A percentile compares a stretch with the other conserved stretches of the same genome.
phyloP scores from a whole-genome alignment of 495 filamentous ascomycete species.

The Penicillium silybi region DNA sequence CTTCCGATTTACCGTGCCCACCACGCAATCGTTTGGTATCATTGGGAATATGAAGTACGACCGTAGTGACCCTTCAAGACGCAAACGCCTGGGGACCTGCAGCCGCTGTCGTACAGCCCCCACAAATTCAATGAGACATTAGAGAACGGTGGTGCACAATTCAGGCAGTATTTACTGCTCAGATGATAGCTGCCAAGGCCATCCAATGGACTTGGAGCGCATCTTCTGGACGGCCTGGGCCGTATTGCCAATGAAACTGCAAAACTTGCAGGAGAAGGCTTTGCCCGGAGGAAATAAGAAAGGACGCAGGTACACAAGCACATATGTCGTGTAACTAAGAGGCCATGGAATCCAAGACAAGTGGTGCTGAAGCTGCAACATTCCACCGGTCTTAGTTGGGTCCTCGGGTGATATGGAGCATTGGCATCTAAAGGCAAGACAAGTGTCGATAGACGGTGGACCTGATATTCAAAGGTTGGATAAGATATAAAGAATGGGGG shows the following conservation, averaged over 20 bases:
- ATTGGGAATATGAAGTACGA: not conserved
- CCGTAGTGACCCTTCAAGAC: not conserved
- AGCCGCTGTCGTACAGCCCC: not conserved
- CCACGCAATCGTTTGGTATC: not conserved
- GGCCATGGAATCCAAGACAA: not conserved
- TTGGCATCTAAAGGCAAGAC: not conserved
- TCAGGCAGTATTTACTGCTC: not conserved
- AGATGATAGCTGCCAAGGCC: not conserved
- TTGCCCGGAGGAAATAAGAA: not conserved
- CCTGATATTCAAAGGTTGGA: not conserved
- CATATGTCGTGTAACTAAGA: not conserved
- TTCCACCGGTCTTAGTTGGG: not conserved
- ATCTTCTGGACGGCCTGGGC: not conserved
- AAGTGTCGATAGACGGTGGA: not conserved
- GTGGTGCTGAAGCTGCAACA: not conserved
- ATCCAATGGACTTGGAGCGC: not conserved
- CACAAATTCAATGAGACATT: not conserved
- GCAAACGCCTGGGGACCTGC: not conserved
- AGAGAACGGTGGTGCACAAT: not conserved
- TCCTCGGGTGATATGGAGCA: not conserved
- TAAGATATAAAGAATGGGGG: not conserved
- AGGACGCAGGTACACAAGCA: not conserved
- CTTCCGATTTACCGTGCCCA: not conserved
- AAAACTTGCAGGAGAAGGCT: not conserved
- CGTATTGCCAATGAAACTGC: not conserved